Conservation (phyloP, 1,139 yeast species). For the Candida labiduridarum region DNA sequence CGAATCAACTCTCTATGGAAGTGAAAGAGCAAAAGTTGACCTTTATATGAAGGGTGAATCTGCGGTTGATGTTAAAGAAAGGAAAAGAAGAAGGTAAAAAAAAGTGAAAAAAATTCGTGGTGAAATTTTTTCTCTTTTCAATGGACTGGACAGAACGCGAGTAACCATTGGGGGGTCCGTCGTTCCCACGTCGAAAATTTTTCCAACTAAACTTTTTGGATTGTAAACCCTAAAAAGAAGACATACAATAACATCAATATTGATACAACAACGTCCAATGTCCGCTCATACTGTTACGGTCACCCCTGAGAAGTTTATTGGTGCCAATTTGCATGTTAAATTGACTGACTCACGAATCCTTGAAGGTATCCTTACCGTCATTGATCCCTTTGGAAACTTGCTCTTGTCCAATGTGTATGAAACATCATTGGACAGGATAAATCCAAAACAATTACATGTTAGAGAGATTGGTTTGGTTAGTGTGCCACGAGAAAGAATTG, state of each 20-base stretch:
- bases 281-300: constrained; percentile 4
- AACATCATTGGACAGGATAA: constrained; percentile 30
- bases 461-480: constrained; percentile 51
- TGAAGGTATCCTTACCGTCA: constrained; percentile 44
- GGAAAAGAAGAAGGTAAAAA: constrained; percentile 4
- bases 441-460: constrained; percentile 23
- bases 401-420: constrained; percentile 41
- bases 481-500: constrained; percentile 39
- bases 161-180: not conserved
- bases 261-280: not conserved
- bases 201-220: not conserved
- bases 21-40: constrained; percentile 20
- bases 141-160: not conserved
- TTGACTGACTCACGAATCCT: constrained; percentile 36
- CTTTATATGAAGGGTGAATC: constrained; percentile 38
- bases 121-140: constrained; percentile 1
- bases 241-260: not conserved
- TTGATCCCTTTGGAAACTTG: constrained; percentile 51
- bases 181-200: constrained; percentile 1
- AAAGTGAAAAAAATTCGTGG: constrained; percentile 1
- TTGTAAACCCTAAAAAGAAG: not conserved
- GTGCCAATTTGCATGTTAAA: constrained; percentile 31
- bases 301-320: constrained; percentile 34
- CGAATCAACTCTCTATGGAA: constrained; percentile 18
- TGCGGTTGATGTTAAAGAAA: constrained; percentile 48